Conservation (phyloP, 1,139 yeast genomes). For the Wickerhamomyces sp. region DNA sequence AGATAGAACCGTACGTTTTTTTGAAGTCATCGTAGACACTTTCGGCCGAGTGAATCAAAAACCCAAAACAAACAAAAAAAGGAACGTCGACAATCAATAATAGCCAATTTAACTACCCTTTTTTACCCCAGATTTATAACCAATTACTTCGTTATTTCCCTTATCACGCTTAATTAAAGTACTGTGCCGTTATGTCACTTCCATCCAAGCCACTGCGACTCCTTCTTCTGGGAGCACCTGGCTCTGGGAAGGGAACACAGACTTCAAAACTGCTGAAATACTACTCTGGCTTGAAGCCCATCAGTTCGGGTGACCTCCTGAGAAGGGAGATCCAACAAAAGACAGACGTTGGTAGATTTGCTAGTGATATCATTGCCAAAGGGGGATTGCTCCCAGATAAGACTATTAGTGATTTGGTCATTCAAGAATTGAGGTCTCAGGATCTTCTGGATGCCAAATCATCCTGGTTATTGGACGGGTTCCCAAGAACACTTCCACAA, state of each 20-base stretch:
- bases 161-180: background rate
- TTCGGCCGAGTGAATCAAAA: background rate
- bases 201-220: slow-evolving; percentile 49
- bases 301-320: slow-evolving; percentile 82
- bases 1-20: background rate
- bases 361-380: slow-evolving; percentile 46
- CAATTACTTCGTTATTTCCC: background rate
- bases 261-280: slow-evolving; percentile 56
- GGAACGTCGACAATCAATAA: background rate
- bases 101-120: no score
- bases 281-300: slow-evolving; percentile 44
- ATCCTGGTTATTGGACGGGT: slow-evolving; percentile 84
- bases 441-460: slow-evolving; percentile 43
- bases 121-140: background rate
- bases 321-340: slow-evolving; percentile 57
- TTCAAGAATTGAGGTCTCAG: slow-evolving; percentile 39
- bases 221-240: slow-evolving; percentile 85
- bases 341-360: slow-evolving; percentile 55
- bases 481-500: slow-evolving; percentile 76
- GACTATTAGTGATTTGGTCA: slow-evolving; percentile 57
- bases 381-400: slow-evolving; percentile 76
- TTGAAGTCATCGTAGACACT: background rate
- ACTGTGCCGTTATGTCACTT: background rate
- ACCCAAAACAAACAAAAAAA: background rate
- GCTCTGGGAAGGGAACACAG: slow-evolving; percentile 91